phyloP scores from a whole-genome alignment of 164 flowering plant genomes.

The Liquidambar formosana region DNA sequence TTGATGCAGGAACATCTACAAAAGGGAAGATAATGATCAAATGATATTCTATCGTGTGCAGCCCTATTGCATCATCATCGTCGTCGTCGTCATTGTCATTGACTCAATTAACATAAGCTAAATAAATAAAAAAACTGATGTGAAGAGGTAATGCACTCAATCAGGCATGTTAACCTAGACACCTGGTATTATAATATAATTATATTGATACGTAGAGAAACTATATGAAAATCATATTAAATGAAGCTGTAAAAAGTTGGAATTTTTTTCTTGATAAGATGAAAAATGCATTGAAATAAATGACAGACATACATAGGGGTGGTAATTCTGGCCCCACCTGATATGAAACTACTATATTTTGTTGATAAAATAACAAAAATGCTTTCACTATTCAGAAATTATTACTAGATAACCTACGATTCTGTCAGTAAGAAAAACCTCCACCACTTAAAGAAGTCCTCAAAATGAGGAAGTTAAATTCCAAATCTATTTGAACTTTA shows the following conservation, averaged over 20 bases:
- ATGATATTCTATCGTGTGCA: background rate
- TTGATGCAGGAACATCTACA: constrained; percentile 82
- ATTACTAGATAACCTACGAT: background rate
- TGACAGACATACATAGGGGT: background rate
- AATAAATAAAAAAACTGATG: background rate
- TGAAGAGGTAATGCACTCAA: background rate
- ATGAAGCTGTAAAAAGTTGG: background rate
- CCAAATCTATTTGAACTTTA: constrained; percentile 1
- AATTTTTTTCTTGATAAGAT: background rate
- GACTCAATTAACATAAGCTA: background rate
- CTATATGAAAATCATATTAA: background rate
- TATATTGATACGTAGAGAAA: background rate
- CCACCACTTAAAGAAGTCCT: background rate
- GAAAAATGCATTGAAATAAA: background rate
- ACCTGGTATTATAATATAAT: too few relatives aligned
- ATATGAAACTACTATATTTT: background rate
- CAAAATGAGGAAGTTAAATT: background rate
- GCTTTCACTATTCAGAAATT: background rate
- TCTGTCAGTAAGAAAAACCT: background rate
- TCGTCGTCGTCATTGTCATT: too few relatives aligned
- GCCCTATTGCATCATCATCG: background rate
- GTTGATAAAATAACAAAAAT: background rate
- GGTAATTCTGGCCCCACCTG: background rate
- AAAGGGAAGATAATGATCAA: background rate
- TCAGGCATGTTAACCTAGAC: background rate